Conservation (phyloP, 2,329 filamentous ascomycete species). For the Clonostachys rhizophaga region DNA sequence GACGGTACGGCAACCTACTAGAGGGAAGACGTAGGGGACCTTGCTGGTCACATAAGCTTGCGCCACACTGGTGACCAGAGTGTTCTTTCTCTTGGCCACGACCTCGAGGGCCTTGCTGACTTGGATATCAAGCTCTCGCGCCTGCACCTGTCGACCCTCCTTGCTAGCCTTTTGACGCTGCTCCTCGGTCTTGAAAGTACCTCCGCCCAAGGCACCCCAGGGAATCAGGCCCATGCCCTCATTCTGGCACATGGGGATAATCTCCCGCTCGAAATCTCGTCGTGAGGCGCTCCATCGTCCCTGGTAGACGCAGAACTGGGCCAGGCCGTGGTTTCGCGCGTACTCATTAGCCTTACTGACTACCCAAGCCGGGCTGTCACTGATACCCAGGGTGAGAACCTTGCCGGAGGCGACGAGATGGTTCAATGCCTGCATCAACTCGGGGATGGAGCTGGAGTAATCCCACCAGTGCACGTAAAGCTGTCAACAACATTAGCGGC, state of each 20-base stretch:
- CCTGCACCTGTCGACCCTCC: slow-evolving; percentile 25
- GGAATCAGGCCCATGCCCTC: slow-evolving; percentile 48
- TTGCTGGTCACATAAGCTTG: slow-evolving; percentile 73
- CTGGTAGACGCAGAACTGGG: slow-evolving; percentile 54
- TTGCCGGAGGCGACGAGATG: slow-evolving; percentile 55
- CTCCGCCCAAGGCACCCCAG: slow-evolving; percentile 52
- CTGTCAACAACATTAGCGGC: slow-evolving; percentile 14
- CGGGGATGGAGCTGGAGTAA: slow-evolving; percentile 58
- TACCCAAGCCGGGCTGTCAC: slow-evolving; percentile 66
- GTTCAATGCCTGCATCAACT: slow-evolving; percentile 67
- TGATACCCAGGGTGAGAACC: slow-evolving; percentile 62
- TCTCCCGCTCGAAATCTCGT: slow-evolving; percentile 35
- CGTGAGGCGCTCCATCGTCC: slow-evolving; percentile 31
- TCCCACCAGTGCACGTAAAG: slow-evolving; percentile 66
- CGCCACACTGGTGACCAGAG: slow-evolving; percentile 46
- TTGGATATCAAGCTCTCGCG: slow-evolving; percentile 49
- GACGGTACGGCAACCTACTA: slow-evolving; percentile 59
- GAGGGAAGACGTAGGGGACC: slow-evolving; percentile 67
- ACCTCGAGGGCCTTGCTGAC: slow-evolving; percentile 40
- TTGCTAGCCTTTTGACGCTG: slow-evolving; percentile 16
- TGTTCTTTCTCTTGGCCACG: slow-evolving; percentile 39
- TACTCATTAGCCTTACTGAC: slow-evolving; percentile 66
- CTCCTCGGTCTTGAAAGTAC: slow-evolving; percentile 35
- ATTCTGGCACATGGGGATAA: slow-evolving; percentile 34
- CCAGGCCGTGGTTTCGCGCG: slow-evolving; percentile 63